These are phyloP conservation scores for Cajanus cajan DNA, from an alignment of 306 rosid species.

Conservation along the genomic window DNA sequence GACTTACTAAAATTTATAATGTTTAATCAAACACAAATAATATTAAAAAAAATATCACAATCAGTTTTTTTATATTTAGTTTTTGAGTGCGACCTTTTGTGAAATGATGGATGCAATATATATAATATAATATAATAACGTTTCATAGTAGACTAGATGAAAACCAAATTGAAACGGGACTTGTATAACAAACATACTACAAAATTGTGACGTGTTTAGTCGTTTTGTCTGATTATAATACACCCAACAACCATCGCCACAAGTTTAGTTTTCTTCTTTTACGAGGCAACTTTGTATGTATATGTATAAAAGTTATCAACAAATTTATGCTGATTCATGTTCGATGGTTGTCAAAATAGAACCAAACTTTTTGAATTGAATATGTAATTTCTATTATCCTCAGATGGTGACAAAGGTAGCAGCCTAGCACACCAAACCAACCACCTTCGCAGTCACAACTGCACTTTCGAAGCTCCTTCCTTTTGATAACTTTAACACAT, in stretches of 20 bases:
- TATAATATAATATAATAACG: background rate
- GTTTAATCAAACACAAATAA: no score
- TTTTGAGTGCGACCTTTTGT: background rate
- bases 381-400: background rate
- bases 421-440: background rate
- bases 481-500: background rate
- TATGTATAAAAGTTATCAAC: background rate
- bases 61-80: background rate
- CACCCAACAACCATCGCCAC: background rate
- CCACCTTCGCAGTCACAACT: conserved; percentile 5
- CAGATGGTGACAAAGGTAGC: conserved; percentile 25
- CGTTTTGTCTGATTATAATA: background rate
- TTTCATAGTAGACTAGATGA: background rate
- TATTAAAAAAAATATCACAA: no score
- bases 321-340: conserved; percentile 6
- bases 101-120: background rate
- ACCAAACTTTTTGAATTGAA: conserved; percentile 31
- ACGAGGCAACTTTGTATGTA: background rate
- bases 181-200: background rate
- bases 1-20: no score
- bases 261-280: conserved; percentile 10
- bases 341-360: conserved; percentile 42
- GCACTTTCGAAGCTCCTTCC: conserved; percentile 41
- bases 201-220: background rate
- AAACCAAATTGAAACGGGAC: background rate